A percentile compares a stretch with the other conserved stretches of the same genome.
Evolutionary conservation across 1,284 basidiomycete genomes (phyloP).

Genomic region (Fereydounia khargensis): DNA sequence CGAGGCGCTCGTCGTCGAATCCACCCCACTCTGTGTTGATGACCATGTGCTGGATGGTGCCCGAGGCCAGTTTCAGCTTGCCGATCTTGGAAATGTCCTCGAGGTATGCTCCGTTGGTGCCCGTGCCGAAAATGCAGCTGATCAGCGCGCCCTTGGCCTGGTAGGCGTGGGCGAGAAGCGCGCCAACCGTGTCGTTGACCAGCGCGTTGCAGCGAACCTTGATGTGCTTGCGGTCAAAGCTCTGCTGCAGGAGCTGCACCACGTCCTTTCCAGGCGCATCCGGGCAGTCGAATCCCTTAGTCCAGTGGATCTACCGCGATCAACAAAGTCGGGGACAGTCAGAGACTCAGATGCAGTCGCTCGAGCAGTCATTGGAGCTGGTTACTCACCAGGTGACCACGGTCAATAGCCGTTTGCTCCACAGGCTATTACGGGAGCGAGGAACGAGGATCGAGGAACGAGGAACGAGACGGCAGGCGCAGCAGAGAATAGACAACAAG

Average conservation of each 20-base stretch:
- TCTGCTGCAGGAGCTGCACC: constrained; percentile 85
- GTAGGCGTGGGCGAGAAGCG: constrained; percentile 87
- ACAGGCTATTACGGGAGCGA: too few species aligned
- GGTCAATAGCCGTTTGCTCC: constrained; percentile 87
- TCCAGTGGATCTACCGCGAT: constrained; percentile 52
- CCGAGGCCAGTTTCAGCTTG: constrained; percentile 61
- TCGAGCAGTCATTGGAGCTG: too few species aligned
- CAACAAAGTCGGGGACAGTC: too few species aligned
- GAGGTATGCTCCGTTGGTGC: constrained; percentile 95
- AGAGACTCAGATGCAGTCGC: too few species aligned
- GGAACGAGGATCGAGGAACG: neutral
- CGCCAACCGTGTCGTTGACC: constrained; percentile 92
- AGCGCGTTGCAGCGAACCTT: constrained; percentile 90
- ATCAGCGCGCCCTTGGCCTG: constrained; percentile 77
- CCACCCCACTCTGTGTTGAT: constrained; percentile 85
- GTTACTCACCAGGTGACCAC: constrained; percentile 82
- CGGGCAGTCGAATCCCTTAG: constrained; percentile 57
- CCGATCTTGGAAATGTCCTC: constrained; percentile 80
- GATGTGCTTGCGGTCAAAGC: constrained; percentile 88
- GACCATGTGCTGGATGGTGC: constrained; percentile 67
- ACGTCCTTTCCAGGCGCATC: constrained; percentile 84
- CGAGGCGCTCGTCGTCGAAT: constrained; percentile 64
- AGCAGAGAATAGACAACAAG: too few species aligned
- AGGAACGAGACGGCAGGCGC: neutral
- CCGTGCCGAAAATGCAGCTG: constrained; percentile 91